Base-by-base conservation (phyloP, 2,329 filamentous ascomycete species). In the Aspergillus ustus region DNA sequence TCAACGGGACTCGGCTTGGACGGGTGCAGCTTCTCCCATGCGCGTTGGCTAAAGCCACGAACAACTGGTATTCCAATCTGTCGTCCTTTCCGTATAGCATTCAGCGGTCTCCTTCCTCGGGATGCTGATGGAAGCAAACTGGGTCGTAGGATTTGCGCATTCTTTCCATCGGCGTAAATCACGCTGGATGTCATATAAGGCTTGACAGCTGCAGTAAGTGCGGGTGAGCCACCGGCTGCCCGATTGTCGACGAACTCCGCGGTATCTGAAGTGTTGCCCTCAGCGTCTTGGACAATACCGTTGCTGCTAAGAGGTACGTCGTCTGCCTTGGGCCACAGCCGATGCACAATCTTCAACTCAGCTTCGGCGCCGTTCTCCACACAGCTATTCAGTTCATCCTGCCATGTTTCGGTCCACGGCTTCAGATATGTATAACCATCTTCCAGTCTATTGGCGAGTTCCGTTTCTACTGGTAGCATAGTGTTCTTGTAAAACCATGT, bases 401-500 rank as follows among this genome's bases (percentile, higher is more conserved):
- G 85, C 93, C 95, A 99, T 1, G 94, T 97, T 69, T 95, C 87
- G 1, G 91, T 93, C 89, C 94, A 97, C 0, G 92, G 92, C 57
- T 88, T 89, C 54, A 98, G 81, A 70, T 96, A 92, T 59, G 90
- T 82, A 73, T 96, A 99, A 6, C 94, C 93, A n/a, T 88, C 85
- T 75, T 99, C 95, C 1, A 99, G 83, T 75, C 93, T 92, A 69
- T 98, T 99, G 8, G 95, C 93, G 37, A 97, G 89, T 17, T 87
- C 81, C 0, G 92, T 86, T 65, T 96, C 92, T 6, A 99, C 86
- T 0, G 95, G 95, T 61, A 91, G 82, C 93, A 98, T 97, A 1
- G 91, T 94, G 72, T 97, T 93, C 79, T 90, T 91, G 77, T 98
- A 98, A 75, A 99, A 99, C 95, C 95, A 99, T 0, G 94, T 98